phyloP scores from a whole-genome alignment of 108 stramenopile species.

The Phaeodactylum tricornutum region DNA sequence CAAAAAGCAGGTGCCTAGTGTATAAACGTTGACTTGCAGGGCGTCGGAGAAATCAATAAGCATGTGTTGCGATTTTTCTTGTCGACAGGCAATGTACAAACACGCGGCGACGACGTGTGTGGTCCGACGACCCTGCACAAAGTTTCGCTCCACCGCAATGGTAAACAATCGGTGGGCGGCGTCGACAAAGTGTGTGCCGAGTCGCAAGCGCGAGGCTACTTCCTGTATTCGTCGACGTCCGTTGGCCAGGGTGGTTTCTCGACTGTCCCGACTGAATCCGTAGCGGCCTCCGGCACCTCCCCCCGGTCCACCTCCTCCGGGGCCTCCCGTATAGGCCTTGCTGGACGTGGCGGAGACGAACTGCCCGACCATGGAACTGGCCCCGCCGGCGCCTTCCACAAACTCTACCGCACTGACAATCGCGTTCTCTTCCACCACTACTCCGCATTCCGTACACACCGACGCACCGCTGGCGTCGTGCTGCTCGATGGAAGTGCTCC shows the following conservation, averaged over 20 bases:
- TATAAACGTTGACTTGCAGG: constrained; percentile 96
- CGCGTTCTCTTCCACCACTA: constrained; percentile 90
- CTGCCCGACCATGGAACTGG: constrained; percentile 76
- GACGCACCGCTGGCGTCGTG: constrained; percentile 63
- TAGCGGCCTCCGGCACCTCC: constrained; percentile 59
- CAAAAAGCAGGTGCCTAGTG: constrained; percentile 92
- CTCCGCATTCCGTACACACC: constrained; percentile 86
- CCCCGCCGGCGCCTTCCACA: constrained; percentile 85
- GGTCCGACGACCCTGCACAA: constrained; percentile 86
- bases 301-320: constrained; percentile 17
- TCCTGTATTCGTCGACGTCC: constrained; percentile 79
- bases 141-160: constrained; percentile 93
- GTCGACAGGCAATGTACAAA: constrained; percentile 96
- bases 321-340: constrained; percentile 50
- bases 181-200: constrained; percentile 82
- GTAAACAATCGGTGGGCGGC: constrained; percentile 86
- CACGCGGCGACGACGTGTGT: constrained; percentile 93
- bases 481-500: constrained; percentile 69
- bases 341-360: constrained; percentile 70
- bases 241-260: constrained; percentile 87
- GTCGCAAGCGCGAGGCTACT: constrained; percentile 69
- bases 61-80: constrained; percentile 95
- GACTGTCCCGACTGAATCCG: constrained; percentile 80
- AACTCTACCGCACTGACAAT: constrained; percentile 88
- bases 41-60: constrained; percentile 98